Conservation (phyloP, 2,329 filamentous ascomycete species). For the Cryphonectria nitschkei region DNA sequence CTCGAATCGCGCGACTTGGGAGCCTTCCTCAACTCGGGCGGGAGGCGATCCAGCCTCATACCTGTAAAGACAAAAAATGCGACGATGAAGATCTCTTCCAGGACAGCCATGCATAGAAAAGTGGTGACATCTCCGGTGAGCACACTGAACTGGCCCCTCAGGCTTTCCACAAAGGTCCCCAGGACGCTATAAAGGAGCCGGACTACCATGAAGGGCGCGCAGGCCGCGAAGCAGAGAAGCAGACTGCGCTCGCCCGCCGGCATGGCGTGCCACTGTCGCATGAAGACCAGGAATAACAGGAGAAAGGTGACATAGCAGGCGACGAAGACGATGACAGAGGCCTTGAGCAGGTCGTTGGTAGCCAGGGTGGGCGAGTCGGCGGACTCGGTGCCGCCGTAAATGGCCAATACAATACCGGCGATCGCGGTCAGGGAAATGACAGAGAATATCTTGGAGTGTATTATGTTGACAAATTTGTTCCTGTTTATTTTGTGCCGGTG, state of each 20-base stretch:
- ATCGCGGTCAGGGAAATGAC: constrained; percentile 23
- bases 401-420: constrained; percentile 26
- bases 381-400: constrained; percentile 27
- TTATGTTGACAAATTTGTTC: constrained; percentile 30
- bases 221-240: constrained; percentile 35
- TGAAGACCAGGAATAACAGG: constrained; percentile 29
- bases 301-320: constrained; percentile 31
- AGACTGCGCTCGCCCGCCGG: constrained; percentile 34
- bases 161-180: too few species aligned
- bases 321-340: constrained; percentile 20
- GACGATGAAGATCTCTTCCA: constrained; percentile 38
- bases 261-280: constrained; percentile 25
- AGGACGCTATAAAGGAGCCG: constrained; percentile 24
- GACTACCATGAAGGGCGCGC: constrained; percentile 35
- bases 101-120: constrained; percentile 38
- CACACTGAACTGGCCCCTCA: constrained; percentile 19
- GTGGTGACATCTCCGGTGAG: constrained; percentile 34
- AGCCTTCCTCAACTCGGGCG: too few species aligned
- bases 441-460: constrained; percentile 30
- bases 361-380: constrained; percentile 16
- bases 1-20: too few species aligned
- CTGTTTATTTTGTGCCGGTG: constrained; percentile 8
- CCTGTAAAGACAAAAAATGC: constrained; percentile 31
- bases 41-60: constrained; percentile 1
- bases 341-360: constrained; percentile 23